Base-by-base conservation (phyloP, 108 stramenopile genomes). In the Pseudonitzschia pungens region DNA sequence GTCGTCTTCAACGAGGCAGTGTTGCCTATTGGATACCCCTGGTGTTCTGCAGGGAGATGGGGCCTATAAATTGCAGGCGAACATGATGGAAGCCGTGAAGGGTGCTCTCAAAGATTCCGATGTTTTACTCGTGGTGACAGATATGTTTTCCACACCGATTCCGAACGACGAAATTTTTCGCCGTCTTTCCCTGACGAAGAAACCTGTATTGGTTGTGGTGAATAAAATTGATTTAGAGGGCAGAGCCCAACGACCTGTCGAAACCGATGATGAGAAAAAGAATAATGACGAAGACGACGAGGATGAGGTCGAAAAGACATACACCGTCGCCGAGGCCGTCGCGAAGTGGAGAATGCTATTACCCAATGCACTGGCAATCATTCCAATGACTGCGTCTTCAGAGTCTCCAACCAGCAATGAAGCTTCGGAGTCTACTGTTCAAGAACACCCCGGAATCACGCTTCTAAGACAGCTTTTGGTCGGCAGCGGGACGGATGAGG, bases 21-120 rank as follows among this genome's bases (percentile, higher is more conserved):
- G 95, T n/a, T 94, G 91, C 67, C 58, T 97, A 9, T 74, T 87
- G 60, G 96, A 97, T 69, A 97, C 96, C 42, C 96, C 96, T 9
- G 96, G 96, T 11, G 83, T 97, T 55, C 82, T 97, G 33, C 87
- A 80, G 42, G 60, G 60, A 62, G 75, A 80, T 26, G 89, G 92
- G 12, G 89, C 91, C 15, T 97, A 94, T 78, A 82, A 81, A 44
- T 75, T 97, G 29, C 94, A 95, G 59, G 84, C 90, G 58, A 87
- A 86, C 41, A 94, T 94, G 92, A 96, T 96, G 95, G 89, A 89
- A 57, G 89, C 86, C 14, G 94, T 95, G 24, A 74, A 75, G 70
- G 84, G 83, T 9, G 86, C 88, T 1, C 78, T 94, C 52, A 69
- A 77, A 24, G 82, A 89, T 81, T 83, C 86, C 22, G 96, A 97